Percentiles rank a stretch among this genome's conserved stretches.
Evolutionary conservation across 2,329 filamentous ascomycete genomes (phyloP).

Genomic region (Monosporascus ibericus): DNA sequence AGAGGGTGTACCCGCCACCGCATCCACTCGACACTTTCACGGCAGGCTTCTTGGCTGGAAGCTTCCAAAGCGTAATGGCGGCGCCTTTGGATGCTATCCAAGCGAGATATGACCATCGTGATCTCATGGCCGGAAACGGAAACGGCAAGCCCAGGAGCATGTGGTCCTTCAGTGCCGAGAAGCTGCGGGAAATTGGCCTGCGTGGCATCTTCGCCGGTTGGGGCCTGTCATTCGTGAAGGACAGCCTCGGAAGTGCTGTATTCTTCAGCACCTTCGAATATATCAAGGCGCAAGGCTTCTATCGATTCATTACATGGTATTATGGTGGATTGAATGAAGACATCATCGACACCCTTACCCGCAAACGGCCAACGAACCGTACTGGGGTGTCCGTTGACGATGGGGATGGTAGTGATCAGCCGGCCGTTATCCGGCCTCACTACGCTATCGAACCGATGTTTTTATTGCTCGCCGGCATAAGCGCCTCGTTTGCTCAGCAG

Average conservation of each 20-base stretch:
- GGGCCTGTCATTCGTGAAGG: slow-evolving; percentile 62
- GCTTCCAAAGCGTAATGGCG: slow-evolving; percentile 63
- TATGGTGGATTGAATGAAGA: slow-evolving; percentile 55
- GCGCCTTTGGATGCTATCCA: slow-evolving; percentile 73
- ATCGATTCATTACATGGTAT: slow-evolving; percentile 63
- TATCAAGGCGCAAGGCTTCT: slow-evolving; percentile 68
- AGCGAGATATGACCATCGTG: slow-evolving; percentile 59
- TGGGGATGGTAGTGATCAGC: slow-evolving; percentile 18
- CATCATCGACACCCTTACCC: slow-evolving; percentile 42
- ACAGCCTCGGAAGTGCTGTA: slow-evolving; percentile 61
- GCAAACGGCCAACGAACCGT: slow-evolving; percentile 33
- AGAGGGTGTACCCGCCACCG: slow-evolving; percentile 66
- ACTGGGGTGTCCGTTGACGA: slow-evolving; percentile 11
- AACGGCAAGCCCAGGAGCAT: slow-evolving; percentile 51
- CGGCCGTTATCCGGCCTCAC: slow-evolving; percentile 60
- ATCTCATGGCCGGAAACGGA: slow-evolving; percentile 36
- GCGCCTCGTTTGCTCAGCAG: slow-evolving; percentile 64
- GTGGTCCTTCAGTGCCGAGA: slow-evolving; percentile 64
- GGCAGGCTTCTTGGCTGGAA: slow-evolving; percentile 64
- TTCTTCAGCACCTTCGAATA: slow-evolving; percentile 75
- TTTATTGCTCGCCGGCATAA: slow-evolving; percentile 60
- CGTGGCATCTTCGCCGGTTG: slow-evolving; percentile 71
- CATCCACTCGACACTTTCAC: slow-evolving; percentile 57
- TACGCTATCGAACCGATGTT: slow-evolving; percentile 71
- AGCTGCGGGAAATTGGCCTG: slow-evolving; percentile 64